Percentiles rank a stretch among this genome's conserved stretches.
Conservation (phyloP, 192 early-diverging fungal species). For the Martensiomyces pterosporus region DNA sequence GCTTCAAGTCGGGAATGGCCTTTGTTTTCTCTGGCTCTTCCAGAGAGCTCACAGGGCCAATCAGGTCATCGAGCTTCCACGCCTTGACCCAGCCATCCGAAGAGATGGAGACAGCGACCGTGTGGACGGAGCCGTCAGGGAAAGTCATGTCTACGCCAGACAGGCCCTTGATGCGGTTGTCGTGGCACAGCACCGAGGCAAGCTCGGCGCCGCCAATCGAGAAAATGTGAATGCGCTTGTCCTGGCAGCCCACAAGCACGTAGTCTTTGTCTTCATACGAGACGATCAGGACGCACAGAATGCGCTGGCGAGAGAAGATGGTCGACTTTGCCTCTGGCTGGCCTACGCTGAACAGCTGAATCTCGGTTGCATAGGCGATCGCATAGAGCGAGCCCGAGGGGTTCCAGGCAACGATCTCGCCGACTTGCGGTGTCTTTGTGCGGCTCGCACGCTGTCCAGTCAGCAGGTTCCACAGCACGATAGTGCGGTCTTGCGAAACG, state of each 20-base stretch:
- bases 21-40: neutral
- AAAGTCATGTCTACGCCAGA: constrained; percentile 25
- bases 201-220: constrained; percentile 33
- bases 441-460: constrained; percentile 65
- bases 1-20: constrained; percentile 6
- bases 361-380: constrained; percentile 39
- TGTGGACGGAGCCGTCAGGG: constrained; percentile 24
- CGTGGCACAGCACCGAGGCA: constrained; percentile 28
- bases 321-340: constrained; percentile 33
- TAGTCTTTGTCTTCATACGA: constrained; percentile 18
- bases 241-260: constrained; percentile 43
- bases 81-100: constrained; percentile 70
- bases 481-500: constrained; percentile 67
- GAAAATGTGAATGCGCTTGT: constrained; percentile 43
- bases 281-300: constrained; percentile 24
- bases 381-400: constrained; percentile 28
- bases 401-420: constrained; percentile 39
- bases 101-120: constrained; percentile 57
- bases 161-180: constrained; percentile 43
- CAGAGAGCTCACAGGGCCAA: constrained; percentile 13
- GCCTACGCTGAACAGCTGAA: constrained; percentile 40
- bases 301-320: constrained; percentile 39
- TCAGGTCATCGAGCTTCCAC: constrained; percentile 61
- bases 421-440: constrained; percentile 25
- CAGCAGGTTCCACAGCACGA: constrained; percentile 75